Conservation (phyloP, 2,329 filamentous ascomycete species). For the Colletotrichum somersetense region DNA sequence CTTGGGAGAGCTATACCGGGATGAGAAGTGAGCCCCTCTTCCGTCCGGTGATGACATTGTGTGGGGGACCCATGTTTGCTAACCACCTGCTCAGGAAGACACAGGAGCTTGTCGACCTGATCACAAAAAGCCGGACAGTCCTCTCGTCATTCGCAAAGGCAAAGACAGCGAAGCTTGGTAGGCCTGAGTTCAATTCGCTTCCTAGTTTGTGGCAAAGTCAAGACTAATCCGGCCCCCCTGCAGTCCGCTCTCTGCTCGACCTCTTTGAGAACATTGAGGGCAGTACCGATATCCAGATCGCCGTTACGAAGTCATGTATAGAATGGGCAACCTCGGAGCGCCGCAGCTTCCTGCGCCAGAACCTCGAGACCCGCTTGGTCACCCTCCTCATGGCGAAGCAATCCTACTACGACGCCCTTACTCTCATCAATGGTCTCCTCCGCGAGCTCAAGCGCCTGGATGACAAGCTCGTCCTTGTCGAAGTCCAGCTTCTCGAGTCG, state of each 20-base stretch:
- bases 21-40: slow-evolving; percentile 75
- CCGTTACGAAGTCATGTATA: slow-evolving; percentile 98
- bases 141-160: slow-evolving; percentile 98
- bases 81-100: slow-evolving; percentile 68
- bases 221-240: slow-evolving; percentile 14
- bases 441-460: slow-evolving; percentile 98
- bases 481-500: slow-evolving; percentile 97
- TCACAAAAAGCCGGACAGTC: slow-evolving; percentile 89
- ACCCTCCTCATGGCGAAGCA: slow-evolving; percentile 96
- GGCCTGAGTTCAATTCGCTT: slow-evolving; percentile 47
- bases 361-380: slow-evolving; percentile 93
- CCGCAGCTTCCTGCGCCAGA: slow-evolving; percentile 95
- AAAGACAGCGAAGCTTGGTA: slow-evolving; percentile 98
- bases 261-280: slow-evolving; percentile 94
- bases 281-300: slow-evolving; percentile 92
- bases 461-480: slow-evolving; percentile 97
- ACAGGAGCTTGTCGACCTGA: slow-evolving; percentile 87
- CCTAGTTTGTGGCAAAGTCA: background rate
- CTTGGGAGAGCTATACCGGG: slow-evolving; percentile 91
- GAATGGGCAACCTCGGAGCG: slow-evolving; percentile 98
- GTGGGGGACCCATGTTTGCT: slow-evolving; percentile 27
- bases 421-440: slow-evolving; percentile 94
- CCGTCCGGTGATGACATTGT: slow-evolving; percentile 47
- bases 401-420: slow-evolving; percentile 96
- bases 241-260: slow-evolving; percentile 96